These are phyloP conservation scores for Trichophyton equinum DNA, from an alignment of 2,329 filamentous ascomycete genomes.

Conservation along the genomic window DNA sequence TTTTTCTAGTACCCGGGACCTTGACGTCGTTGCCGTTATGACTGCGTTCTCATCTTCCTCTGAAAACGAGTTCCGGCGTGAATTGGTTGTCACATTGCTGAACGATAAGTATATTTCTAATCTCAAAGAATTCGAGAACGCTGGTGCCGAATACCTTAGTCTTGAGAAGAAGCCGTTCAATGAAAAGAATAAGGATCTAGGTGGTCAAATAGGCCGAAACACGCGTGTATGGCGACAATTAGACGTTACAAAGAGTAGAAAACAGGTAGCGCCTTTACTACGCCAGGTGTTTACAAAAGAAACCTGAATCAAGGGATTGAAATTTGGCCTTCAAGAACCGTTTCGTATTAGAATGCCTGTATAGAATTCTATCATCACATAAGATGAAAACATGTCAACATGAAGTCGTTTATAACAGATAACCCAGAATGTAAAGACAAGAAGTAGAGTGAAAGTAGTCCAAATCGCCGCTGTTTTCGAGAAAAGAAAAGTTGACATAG, in stretches of 20 bases:
- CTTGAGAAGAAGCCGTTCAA: conserved; percentile 22
- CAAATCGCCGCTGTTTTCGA: neutral
- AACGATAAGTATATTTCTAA: conserved; percentile 28
- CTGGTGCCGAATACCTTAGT: conserved; percentile 33
- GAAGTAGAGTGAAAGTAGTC: neutral
- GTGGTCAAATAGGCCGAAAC: conserved; percentile 22
- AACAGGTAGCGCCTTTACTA: conserved; percentile 50
- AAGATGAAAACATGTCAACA: neutral
- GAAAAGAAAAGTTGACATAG: neutral
- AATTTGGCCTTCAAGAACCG: neutral
- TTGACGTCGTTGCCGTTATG: conserved; percentile 49
- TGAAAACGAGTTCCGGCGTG: conserved; percentile 35
- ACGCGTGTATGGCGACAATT: conserved; percentile 44
- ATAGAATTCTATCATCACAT: neutral
- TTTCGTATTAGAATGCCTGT: neutral
- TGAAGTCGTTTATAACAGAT: neutral
- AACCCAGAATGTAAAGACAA: neutral
- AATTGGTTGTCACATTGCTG: conserved; percentile 41
- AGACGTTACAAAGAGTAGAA: conserved; percentile 47
- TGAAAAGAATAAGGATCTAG: conserved; percentile 13
- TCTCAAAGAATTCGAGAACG: conserved; percentile 34
- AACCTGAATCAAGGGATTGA: neutral
- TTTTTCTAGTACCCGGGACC: conserved; percentile 35
- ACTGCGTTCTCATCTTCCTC: conserved; percentile 41
- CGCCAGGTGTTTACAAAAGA: conserved; percentile 29